Percentiles rank a stretch among this genome's conserved stretches.
These are phyloP conservation scores for Pseudopyricularia cyperi DNA, from an alignment of 2,329 filamentous ascomycete species.

Conservation along the genomic window DNA sequence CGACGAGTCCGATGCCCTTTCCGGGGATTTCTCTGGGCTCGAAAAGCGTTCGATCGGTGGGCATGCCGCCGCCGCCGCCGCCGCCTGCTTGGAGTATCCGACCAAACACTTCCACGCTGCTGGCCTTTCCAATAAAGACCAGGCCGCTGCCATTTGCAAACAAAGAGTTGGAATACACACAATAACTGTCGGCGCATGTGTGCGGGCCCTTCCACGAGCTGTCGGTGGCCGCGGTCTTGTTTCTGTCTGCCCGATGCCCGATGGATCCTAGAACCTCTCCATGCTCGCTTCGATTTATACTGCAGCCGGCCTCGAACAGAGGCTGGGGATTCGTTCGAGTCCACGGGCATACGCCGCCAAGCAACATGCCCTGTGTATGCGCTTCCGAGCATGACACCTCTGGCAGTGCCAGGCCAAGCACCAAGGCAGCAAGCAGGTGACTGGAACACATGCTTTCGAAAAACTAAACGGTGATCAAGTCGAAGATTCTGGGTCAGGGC, in stretches of 20 bases:
- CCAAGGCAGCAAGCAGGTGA: too few species aligned
- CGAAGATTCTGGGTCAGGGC: too few species aligned
- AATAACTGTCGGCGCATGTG: slow-evolving; percentile 6
- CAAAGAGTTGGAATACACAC: slow-evolving; percentile 6
- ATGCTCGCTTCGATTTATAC: too few species aligned
- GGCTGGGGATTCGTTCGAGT: too few species aligned
- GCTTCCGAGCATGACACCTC: too few species aligned
- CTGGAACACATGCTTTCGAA: too few species aligned
- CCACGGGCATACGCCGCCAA: too few species aligned
- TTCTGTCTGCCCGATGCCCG: neutral
- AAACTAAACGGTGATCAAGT: too few species aligned
- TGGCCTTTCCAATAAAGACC: slow-evolving; percentile 6
- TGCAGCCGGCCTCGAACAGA: too few species aligned
- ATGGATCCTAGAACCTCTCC: neutral
- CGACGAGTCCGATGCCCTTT: slow-evolving; percentile 12
- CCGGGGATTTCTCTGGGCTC: slow-evolving; percentile 7
- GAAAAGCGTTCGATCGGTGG: neutral
- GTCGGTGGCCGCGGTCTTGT: neutral
- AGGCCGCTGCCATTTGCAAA: slow-evolving; percentile 7
- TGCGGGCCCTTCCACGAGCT: slow-evolving; percentile 7
- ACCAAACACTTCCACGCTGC: slow-evolving; percentile 6
- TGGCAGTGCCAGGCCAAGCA: too few species aligned
- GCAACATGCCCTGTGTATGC: too few species aligned
- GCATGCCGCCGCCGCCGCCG: neutral
- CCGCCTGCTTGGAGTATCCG: neutral